These are phyloP conservation scores for Ehretia macrophylla DNA, from an alignment of 257 asterid genomes.

Conservation along the genomic window DNA sequence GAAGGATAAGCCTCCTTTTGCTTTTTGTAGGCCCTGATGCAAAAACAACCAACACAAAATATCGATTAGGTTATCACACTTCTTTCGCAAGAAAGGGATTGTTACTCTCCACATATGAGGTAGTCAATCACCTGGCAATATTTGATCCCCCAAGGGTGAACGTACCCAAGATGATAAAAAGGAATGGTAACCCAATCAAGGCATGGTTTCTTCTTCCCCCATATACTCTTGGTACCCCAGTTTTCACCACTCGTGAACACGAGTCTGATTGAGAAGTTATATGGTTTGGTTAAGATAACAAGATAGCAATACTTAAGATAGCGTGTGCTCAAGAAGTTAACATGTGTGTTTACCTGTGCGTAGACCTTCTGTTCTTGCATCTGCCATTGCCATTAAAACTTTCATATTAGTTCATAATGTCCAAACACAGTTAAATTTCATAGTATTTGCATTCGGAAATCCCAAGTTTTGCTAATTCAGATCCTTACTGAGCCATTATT, in stretches of 20 bases:
- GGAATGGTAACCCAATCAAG: constrained; percentile 49
- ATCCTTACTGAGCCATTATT: too few relatives aligned
- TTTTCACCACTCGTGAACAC: constrained; percentile 43
- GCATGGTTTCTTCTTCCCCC: constrained; percentile 33
- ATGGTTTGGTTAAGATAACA: too few relatives aligned
- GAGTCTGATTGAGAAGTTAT: constrained; percentile 16
- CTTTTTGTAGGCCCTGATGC: constrained; percentile 52
- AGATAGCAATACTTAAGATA: neutral
- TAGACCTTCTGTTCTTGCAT: constrained; percentile 21
- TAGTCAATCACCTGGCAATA: constrained; percentile 45
- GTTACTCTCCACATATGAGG: neutral
- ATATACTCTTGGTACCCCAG: constrained; percentile 39
- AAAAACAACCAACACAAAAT: neutral
- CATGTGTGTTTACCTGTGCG: constrained; percentile 19
- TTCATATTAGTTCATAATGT: neutral
- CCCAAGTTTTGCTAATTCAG: too few relatives aligned
- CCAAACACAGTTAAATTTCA: neutral
- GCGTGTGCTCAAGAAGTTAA: neutral
- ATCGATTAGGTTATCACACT: too few relatives aligned
- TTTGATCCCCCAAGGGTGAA: constrained; percentile 59
- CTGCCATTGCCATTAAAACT: constrained; percentile 18
- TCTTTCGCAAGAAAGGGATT: neutral
- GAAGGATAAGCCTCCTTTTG: constrained; percentile 55
- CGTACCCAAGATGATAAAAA: constrained; percentile 43
- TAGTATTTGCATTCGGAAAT: too few relatives aligned